Evolutionary conservation across 2,329 filamentous ascomycete genomes (phyloP).

Genomic region (Xylaria multiplex): DNA sequence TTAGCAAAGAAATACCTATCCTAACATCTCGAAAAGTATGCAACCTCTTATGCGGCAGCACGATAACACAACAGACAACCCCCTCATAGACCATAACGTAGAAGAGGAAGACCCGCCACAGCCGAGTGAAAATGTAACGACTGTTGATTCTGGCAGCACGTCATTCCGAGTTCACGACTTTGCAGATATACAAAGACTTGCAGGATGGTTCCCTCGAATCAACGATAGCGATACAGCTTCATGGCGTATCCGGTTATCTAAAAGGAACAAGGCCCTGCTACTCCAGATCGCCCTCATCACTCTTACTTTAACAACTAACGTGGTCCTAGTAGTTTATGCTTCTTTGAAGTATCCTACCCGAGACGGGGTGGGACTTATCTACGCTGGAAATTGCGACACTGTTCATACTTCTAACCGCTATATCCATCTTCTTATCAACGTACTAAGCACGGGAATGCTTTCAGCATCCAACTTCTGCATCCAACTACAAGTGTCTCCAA

Average conservation of each 20-base stretch:
- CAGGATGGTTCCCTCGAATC: slow-evolving; percentile 32
- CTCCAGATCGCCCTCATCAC: slow-evolving; percentile 31
- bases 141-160: not conserved
- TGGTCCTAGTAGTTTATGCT: slow-evolving; percentile 22
- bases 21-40: not conserved
- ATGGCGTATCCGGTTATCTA: slow-evolving; percentile 31
- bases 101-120: not conserved
- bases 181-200: slow-evolving; percentile 17
- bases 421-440: slow-evolving; percentile 32
- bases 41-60: slow-evolving; percentile 3
- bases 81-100: not conserved
- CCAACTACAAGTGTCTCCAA: slow-evolving; percentile 34
- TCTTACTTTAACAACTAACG: slow-evolving; percentile 27
- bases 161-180: slow-evolving; percentile 20
- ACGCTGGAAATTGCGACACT: slow-evolving; percentile 26
- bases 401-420: slow-evolving; percentile 26
- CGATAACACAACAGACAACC: not conserved
- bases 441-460: slow-evolving; percentile 32
- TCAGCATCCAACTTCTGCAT: slow-evolving; percentile 34
- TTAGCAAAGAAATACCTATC: too few relatives aligned
- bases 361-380: slow-evolving; percentile 34
- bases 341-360: slow-evolving; percentile 17
- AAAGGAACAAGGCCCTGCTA: slow-evolving; percentile 33
- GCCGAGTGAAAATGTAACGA: not conserved
- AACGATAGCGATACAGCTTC: slow-evolving; percentile 28